These are phyloP conservation scores for Epichloe gansuensis DNA, from an alignment of 2,329 filamentous ascomycete genomes.

Conservation along the genomic window DNA sequence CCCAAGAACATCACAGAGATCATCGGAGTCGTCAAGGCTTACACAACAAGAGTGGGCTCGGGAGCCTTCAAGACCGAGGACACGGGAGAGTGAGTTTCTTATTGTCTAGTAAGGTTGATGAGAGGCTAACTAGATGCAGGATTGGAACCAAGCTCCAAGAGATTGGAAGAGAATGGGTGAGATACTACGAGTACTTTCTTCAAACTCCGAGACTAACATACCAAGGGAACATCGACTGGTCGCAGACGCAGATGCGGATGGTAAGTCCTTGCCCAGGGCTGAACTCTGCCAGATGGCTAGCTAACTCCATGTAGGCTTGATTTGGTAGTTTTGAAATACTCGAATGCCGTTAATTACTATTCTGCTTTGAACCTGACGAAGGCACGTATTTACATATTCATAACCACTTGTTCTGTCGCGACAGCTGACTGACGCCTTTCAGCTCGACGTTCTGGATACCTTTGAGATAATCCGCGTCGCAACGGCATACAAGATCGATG, in stretches of 20 bases:
- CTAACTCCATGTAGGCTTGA: constrained; percentile 16
- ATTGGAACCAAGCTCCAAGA: constrained; percentile 34
- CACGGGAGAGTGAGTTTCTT: constrained; percentile 11
- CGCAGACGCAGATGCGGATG: constrained; percentile 47
- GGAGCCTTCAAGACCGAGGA: constrained; percentile 11
- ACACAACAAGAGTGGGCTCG: constrained; percentile 8
- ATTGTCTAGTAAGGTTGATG: background rate
- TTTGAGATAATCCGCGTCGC: constrained; percentile 4
- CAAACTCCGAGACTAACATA: too few species aligned
- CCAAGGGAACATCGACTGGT: constrained; percentile 37
- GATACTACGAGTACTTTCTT: too few species aligned
- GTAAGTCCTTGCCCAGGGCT: constrained; percentile 14
- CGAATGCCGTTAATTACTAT: constrained; percentile 51
- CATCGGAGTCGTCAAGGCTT: constrained; percentile 1
- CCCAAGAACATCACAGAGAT: constrained; percentile 38
- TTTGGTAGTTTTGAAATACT: constrained; percentile 40
- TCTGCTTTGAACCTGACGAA: constrained; percentile 39
- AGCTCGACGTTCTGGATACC: constrained; percentile 13
- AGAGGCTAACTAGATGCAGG: constrained; percentile 14
- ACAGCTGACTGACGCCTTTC: background rate
- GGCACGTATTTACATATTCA: constrained; percentile 5
- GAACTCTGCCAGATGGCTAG: constrained; percentile 4
- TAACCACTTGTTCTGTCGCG: background rate
- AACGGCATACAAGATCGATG: constrained; percentile 5
- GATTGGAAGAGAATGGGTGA: constrained; percentile 28